phyloP scores from a whole-genome alignment of 805 yeast species.

The Cyberlindnera mycetangii region DNA sequence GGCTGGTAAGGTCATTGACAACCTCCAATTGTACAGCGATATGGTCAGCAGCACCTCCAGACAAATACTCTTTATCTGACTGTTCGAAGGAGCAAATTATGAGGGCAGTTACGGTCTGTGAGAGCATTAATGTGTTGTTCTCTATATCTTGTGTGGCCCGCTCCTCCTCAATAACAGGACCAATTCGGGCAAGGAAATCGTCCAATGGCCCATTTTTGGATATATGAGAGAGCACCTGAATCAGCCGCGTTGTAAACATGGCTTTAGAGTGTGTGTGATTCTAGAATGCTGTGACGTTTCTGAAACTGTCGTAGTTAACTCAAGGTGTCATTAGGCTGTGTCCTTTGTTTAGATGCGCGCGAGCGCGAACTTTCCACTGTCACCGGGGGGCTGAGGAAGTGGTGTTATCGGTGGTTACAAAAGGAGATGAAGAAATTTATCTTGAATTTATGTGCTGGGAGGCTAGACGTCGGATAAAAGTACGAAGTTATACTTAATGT shows the following conservation, averaged over 20 bases:
- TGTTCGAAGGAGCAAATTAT: background rate
- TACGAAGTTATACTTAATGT: no score
- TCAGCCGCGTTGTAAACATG: background rate
- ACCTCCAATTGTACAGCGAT: background rate
- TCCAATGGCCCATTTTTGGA: background rate
- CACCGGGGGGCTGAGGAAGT: no score
- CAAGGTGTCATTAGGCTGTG: background rate
- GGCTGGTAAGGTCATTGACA: background rate
- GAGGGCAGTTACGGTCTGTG: background rate
- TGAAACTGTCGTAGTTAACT: background rate
- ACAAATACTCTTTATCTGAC: background rate
- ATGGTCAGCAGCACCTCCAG: background rate
- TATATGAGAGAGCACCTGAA: background rate
- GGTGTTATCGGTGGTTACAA: no score
- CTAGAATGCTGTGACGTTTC: no score
- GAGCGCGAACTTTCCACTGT: background rate
- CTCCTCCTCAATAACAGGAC: background rate
- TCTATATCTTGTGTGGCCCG: background rate
- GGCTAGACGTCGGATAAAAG: no score
- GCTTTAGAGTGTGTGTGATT: background rate
- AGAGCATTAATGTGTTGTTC: background rate
- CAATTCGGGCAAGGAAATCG: background rate
- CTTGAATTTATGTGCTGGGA: no score
- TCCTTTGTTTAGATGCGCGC: background rate
- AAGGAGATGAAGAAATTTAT: no score